Base-by-base conservation (phyloP, 192 early-diverging fungal genomes). In the Backusella tarrabulga region DNA sequence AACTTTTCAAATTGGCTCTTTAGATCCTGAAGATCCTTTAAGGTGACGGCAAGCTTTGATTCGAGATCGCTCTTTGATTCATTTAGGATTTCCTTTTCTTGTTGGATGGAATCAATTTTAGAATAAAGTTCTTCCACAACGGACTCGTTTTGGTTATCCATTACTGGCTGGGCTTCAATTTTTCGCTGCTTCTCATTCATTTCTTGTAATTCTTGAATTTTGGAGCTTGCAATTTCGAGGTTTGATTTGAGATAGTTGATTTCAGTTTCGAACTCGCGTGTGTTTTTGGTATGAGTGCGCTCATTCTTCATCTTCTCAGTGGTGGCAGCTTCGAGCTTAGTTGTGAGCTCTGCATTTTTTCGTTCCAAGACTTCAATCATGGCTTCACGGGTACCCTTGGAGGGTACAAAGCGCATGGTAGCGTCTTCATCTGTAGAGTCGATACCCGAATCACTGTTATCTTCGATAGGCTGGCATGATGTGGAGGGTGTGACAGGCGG, bases 31-130 rank as follows among this genome's bases (percentile, higher is more conserved):
- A 86, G 50, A 73, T 86, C 81, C 38, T 68, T 41, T 15, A 79
- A 60, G 2, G 79, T 78, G 7, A 63, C 35, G 8, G 74, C 54
- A 11, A 84, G 69, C n/a, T 78, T 75, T 32, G 52, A 41, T 74
- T 86, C 85, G n/a, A 84, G 52, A 23, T 84, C 83, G 29, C 29
- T 0, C 54, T 86, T 86, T 15, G 85, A 34, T 23, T 70, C 63
- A 66, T 72, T 77, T 26, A 84, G 1, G 12, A 32, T 14, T 34
- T 70, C 41, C 67, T 83, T 81, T 69, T 84, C 80, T 11, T 71
- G 38, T 56, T 84, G 74, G 6, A 84, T 60, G 4, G 73, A 72
- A 21, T 71, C 35, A 1, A 86, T 71, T 73, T 84, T 81, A n/a
- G 75, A 35, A 12, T 80, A 46, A 52, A 86, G 54, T 14, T 60